Conservation (phyloP, 2,329 filamentous ascomycete genomes). For the Mollisia scopiformis region DNA sequence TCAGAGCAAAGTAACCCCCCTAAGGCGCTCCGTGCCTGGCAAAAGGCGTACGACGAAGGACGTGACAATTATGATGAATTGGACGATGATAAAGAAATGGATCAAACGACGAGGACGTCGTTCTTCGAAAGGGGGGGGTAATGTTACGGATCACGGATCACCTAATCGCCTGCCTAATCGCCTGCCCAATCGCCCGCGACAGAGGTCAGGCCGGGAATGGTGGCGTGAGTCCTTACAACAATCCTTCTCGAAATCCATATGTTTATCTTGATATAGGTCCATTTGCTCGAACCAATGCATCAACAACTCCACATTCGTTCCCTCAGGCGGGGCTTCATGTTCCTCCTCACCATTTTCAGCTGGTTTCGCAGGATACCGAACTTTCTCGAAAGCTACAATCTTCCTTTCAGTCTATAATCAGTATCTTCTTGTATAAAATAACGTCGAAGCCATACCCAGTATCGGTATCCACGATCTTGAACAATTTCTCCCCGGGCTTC, state of each 20-base stretch:
- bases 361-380: not conserved
- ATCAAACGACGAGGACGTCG: no score
- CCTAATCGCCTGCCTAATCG: no score
- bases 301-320: not conserved
- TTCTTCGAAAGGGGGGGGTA: no score
- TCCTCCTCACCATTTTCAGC: not conserved
- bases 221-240: not conserved
- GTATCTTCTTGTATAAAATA: not conserved
- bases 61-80: no score
- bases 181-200: no score
- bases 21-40: no score
- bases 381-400: constrained; percentile 1
- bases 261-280: not conserved
- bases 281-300: not conserved
- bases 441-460: not conserved
- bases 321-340: not conserved
- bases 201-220: no score
- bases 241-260: constrained; percentile 2
- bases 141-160: no score
- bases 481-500: not conserved
- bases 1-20: no score
- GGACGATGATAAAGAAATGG: no score
- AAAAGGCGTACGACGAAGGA: no score
- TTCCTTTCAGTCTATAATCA: not conserved
- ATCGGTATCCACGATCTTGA: not conserved